phyloP scores from a whole-genome alignment of 2,329 filamentous ascomycete genomes.

The Ilyonectria destructans region DNA sequence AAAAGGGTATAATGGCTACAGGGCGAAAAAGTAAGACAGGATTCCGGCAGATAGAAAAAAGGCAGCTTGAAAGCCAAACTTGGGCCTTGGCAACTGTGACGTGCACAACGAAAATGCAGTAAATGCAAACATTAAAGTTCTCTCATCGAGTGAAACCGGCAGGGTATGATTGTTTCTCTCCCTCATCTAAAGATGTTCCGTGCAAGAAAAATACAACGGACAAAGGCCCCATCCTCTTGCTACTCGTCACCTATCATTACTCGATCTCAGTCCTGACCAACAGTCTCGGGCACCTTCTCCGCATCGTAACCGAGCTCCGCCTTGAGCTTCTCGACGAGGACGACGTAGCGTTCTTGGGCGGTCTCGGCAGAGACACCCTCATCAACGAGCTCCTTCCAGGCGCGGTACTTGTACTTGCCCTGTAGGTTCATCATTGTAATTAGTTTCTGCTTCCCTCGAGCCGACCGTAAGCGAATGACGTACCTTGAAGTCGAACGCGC shows the following conservation, averaged over 20 bases:
- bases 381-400: constrained; percentile 82
- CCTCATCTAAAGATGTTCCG: not conserved
- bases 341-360: constrained; percentile 85
- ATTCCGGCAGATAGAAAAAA: no score
- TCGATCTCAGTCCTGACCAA: constrained; percentile 51
- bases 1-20: no score
- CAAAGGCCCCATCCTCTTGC: constrained; percentile 24
- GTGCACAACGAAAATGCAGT: no score
- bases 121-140: no score
- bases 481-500: constrained; percentile 81
- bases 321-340: constrained; percentile 81
- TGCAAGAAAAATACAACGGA: constrained; percentile 3
- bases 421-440: constrained; percentile 53
- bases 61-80: no score
- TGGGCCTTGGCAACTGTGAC: no score
- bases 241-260: constrained; percentile 36
- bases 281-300: constrained; percentile 74
- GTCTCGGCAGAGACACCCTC: constrained; percentile 73
- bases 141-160: constrained; percentile 5
- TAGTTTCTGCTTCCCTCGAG: constrained; percentile 14
- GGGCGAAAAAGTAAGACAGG: no score
- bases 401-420: constrained; percentile 86
- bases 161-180: constrained; percentile 30
- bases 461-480: constrained; percentile 20
- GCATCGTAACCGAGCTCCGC: constrained; percentile 77